Conservation (phyloP, 1,139 yeast species). For the Taphrina pruni region DNA sequence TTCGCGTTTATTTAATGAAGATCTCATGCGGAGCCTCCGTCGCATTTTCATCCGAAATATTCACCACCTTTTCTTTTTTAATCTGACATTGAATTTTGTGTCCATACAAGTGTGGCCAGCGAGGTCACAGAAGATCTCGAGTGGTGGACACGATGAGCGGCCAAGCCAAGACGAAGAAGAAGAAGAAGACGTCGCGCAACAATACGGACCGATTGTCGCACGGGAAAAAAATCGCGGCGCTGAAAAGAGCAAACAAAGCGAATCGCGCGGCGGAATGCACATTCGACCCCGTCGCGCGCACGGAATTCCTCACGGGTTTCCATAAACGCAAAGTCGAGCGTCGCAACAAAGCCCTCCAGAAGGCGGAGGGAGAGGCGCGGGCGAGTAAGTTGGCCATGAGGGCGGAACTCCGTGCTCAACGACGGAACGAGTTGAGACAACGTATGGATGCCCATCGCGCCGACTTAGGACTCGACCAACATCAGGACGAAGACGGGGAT, state of each 20-base stretch:
- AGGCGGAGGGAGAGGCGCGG: slow-evolving; percentile 75
- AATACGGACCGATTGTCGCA: slow-evolving; percentile 34
- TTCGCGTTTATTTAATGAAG: too few species aligned
- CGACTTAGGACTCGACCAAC: slow-evolving; percentile 44
- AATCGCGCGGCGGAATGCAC: slow-evolving; percentile 33
- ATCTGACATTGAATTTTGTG: too few species aligned
- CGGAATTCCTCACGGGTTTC: slow-evolving; percentile 87
- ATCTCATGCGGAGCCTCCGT: neutral
- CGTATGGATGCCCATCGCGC: slow-evolving; percentile 64
- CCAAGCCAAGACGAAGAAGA: neutral
- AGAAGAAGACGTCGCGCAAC: slow-evolving; percentile 16
- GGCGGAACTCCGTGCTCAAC: slow-evolving; percentile 66
- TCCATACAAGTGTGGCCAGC: neutral
- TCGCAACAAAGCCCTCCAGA: slow-evolving; percentile 81
- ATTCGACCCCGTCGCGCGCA: slow-evolving; percentile 38
- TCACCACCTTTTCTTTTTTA: neutral
- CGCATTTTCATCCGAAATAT: neutral
- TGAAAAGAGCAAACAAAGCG: slow-evolving; percentile 22
- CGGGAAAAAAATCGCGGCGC: slow-evolving; percentile 31
- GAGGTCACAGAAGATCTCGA: neutral
- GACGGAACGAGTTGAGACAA: slow-evolving; percentile 67
- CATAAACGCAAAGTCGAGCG: slow-evolving; percentile 90
- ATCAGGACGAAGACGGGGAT: slow-evolving; percentile 43
- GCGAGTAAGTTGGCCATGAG: slow-evolving; percentile 78
- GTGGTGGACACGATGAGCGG: neutral